Conservation (phyloP, 768 basidiomycete species). For the Glaciozyma martinii region DNA sequence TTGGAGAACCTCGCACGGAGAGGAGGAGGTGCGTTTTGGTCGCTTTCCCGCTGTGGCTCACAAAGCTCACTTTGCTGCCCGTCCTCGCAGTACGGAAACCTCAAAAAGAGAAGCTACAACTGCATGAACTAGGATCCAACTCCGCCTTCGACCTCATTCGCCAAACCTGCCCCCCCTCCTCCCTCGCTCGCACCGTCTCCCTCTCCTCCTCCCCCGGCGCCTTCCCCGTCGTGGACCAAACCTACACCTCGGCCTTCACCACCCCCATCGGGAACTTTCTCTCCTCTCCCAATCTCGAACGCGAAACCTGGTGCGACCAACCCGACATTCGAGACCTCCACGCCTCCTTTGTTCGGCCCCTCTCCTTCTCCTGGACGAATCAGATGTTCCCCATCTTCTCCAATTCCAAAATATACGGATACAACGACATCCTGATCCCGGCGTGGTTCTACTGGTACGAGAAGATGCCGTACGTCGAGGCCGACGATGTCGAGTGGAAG, state of each 20-base stretch:
- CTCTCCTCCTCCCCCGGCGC: not conserved
- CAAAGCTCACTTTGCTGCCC: not conserved
- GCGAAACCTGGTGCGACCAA: conserved; percentile 16
- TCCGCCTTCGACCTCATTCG: conserved; percentile 6
- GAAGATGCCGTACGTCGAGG: not conserved
- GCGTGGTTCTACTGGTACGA: conserved; percentile 14
- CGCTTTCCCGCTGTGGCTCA: too few species aligned
- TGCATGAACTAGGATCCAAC: not conserved
- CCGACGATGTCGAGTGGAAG: conserved; percentile 11
- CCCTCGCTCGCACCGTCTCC: not conserved
- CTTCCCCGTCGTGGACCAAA: not conserved
- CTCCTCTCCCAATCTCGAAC: not conserved
- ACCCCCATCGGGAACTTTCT: conserved; percentile 6
- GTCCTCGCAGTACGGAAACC: not conserved
- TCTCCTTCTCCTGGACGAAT: conserved; percentile 3
- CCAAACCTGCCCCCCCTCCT: not conserved
- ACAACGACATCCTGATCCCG: conserved; percentile 12
- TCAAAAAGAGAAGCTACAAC: not conserved
- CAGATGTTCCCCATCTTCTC: conserved; percentile 5
- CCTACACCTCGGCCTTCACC: conserved; percentile 5
- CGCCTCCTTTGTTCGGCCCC: conserved; percentile 5
- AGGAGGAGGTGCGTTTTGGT: not conserved
- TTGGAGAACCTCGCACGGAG: not conserved
- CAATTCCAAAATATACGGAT: conserved; percentile 10
- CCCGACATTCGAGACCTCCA: conserved; percentile 18